Evolutionary conservation across 2,329 filamentous ascomycete species (phyloP).

Genomic region (Aphanoascus verrucosus): DNA sequence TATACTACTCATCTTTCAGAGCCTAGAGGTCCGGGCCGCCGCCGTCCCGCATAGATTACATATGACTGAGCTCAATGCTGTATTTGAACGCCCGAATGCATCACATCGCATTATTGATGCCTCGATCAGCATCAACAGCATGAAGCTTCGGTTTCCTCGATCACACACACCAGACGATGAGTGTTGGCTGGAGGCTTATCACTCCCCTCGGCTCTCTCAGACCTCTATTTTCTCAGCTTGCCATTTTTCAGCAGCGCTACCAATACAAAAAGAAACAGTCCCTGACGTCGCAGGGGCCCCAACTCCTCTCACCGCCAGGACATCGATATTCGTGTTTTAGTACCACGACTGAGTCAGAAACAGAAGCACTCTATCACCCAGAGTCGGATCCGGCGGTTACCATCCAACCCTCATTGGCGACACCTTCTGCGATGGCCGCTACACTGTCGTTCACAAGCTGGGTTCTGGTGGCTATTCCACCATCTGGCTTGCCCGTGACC

Average conservation of each 20-base stretch:
- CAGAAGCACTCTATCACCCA: slow-evolving; percentile 12
- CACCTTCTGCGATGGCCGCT: slow-evolving; percentile 15
- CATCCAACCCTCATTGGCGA: slow-evolving; percentile 25
- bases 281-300: slow-evolving; percentile 5
- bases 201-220: slow-evolving; percentile 1
- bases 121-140: too few species aligned
- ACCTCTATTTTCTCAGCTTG: slow-evolving; percentile 5
- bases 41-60: too few species aligned
- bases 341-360: slow-evolving; percentile 8
- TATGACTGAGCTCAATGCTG: too few species aligned
- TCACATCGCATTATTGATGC: too few species aligned
- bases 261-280: background rate
- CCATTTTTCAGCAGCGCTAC: slow-evolving; percentile 9
- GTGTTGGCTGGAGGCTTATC: slow-evolving; percentile 8
- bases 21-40: too few species aligned
- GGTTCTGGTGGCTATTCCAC: slow-evolving; percentile 14
- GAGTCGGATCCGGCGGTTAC: slow-evolving; percentile 22
- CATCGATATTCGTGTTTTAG: background rate
- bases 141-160: too few species aligned
- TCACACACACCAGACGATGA: too few species aligned
- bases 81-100: too few species aligned
- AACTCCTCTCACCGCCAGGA: slow-evolving; percentile 3
- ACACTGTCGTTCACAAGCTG: slow-evolving; percentile 17
- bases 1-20: too few species aligned
- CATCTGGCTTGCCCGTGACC: slow-evolving; percentile 14